Percentiles rank a stretch among this genome's conserved stretches.
These are phyloP conservation scores for Ephemerocybe angulata DNA, from an alignment of 768 basidiomycete species.

Conservation along the genomic window DNA sequence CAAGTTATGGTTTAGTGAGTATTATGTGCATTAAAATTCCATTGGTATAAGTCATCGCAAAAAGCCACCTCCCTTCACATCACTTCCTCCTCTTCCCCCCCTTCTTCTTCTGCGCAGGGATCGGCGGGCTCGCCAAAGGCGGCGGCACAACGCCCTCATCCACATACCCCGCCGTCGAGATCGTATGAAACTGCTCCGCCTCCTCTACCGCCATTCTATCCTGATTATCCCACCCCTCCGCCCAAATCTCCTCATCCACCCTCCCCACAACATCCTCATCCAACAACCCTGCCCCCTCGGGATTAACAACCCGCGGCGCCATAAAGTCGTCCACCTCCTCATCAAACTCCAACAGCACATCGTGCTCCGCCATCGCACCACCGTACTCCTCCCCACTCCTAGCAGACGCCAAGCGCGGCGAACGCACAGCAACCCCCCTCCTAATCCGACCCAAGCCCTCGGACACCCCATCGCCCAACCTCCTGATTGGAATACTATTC, in stretches of 20 bases:
- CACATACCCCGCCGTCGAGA: conserved; percentile 24
- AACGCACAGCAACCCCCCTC: conserved; percentile 50
- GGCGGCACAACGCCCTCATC: background rate
- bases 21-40: no score
- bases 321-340: conserved; percentile 67
- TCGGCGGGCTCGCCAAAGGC: background rate
- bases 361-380: conserved; percentile 20
- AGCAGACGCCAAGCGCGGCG: conserved; percentile 33
- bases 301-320: conserved; percentile 13
- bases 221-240: conserved; percentile 42
- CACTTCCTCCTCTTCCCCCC: background rate
- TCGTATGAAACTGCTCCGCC: conserved; percentile 48
- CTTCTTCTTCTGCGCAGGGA: background rate
- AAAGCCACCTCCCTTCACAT: no score
- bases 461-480: conserved; percentile 52
- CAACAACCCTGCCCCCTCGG: conserved; percentile 18
- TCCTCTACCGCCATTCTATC: conserved; percentile 48
- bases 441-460: conserved; percentile 59
- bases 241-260: conserved; percentile 30
- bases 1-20: no score
- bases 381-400: conserved; percentile 19
- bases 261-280: conserved; percentile 30
- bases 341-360: conserved; percentile 56
- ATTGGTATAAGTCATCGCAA: no score
- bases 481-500: conserved; percentile 49